Percentiles rank a stretch among this genome's conserved stretches.
These are phyloP conservation scores for Fragilaria crotonensis DNA, from an alignment of 108 stramenopile species.

Conservation along the genomic window DNA sequence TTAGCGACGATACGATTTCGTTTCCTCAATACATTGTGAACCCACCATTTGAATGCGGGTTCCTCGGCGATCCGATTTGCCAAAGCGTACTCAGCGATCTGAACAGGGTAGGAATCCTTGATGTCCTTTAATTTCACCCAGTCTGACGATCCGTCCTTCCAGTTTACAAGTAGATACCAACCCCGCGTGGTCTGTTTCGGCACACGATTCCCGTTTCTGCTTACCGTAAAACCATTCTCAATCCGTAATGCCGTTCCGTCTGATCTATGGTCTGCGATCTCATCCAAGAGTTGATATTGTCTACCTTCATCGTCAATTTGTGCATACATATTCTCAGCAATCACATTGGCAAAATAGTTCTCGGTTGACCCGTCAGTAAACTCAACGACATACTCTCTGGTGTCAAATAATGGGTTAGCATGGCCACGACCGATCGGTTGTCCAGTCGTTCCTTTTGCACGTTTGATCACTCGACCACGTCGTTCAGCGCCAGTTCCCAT, in stretches of 20 bases:
- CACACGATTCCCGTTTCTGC: background rate
- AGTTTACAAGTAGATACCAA: constrained; percentile 16
- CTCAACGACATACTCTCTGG: constrained; percentile 27
- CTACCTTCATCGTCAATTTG: constrained; percentile 28
- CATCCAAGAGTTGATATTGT: constrained; percentile 3
- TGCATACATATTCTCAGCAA: constrained; percentile 28
- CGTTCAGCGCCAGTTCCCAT: background rate
- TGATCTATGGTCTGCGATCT: constrained; percentile 23
- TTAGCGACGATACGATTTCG: constrained; percentile 11
- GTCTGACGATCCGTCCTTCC: constrained; percentile 7
- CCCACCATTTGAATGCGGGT: constrained; percentile 30
- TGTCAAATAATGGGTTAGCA: constrained; percentile 37
- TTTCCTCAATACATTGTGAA: constrained; percentile 1
- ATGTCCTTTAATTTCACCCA: constrained; percentile 15
- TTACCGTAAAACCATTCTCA: background rate
- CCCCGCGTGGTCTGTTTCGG: background rate
- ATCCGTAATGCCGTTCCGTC: constrained; percentile 2
- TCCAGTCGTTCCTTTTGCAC: constrained; percentile 3
- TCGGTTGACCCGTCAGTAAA: constrained; percentile 24
- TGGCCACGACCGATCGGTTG: constrained; percentile 18
- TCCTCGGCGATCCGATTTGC: constrained; percentile 7
- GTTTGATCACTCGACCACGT: background rate
- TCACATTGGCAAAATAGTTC: constrained; percentile 24
- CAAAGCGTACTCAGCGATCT: constrained; percentile 10
- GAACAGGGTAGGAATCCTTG: constrained; percentile 22